These are phyloP conservation scores for Penicillium macrosclerotiorum DNA, from an alignment of 495 filamentous ascomycete genomes.

Conservation along the genomic window DNA sequence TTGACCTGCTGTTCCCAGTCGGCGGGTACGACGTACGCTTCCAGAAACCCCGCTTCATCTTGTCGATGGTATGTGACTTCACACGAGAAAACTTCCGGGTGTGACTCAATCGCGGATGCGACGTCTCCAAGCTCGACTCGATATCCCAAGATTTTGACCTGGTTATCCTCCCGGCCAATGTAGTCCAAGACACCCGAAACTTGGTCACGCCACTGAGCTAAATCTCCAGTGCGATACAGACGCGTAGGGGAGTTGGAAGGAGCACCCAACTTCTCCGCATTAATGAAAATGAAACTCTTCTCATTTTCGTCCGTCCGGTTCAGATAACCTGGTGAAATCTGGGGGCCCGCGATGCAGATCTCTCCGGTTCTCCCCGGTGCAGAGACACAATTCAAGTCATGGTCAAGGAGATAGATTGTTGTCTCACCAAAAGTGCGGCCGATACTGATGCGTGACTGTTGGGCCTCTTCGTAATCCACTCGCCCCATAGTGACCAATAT, in stretches of 20 bases:
- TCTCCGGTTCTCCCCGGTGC: too few species aligned
- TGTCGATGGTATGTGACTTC: slow-evolving; percentile 2
- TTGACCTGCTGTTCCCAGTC: too few species aligned
- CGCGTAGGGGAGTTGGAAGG: background rate
- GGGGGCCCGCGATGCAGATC: slow-evolving; percentile 39
- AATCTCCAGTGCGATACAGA: slow-evolving; percentile 51
- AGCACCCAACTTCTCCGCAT: background rate
- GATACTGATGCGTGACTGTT: slow-evolving; percentile 8
- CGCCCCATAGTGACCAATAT: slow-evolving; percentile 9
- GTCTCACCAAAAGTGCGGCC: slow-evolving; percentile 16
- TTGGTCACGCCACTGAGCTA: slow-evolving; percentile 41
- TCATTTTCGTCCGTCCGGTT: slow-evolving; percentile 33
- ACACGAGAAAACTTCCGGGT: slow-evolving; percentile 8
- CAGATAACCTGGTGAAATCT: slow-evolving; percentile 42
- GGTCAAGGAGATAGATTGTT: slow-evolving; percentile 40
- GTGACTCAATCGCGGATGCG: slow-evolving; percentile 19
- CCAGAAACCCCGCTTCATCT: slow-evolving; percentile 3
- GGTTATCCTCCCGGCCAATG: slow-evolving; percentile 46
- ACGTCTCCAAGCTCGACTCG: slow-evolving; percentile 51
- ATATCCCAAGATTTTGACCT: slow-evolving; percentile 52
- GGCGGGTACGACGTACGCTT: too few species aligned
- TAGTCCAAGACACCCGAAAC: slow-evolving; percentile 38
- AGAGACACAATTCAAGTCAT: too few species aligned
- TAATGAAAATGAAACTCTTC: slow-evolving; percentile 37
- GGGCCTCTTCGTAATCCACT: slow-evolving; percentile 4